These are phyloP conservation scores for Penicillium fimorum DNA, from an alignment of 495 filamentous ascomycete species.

Conservation along the genomic window DNA sequence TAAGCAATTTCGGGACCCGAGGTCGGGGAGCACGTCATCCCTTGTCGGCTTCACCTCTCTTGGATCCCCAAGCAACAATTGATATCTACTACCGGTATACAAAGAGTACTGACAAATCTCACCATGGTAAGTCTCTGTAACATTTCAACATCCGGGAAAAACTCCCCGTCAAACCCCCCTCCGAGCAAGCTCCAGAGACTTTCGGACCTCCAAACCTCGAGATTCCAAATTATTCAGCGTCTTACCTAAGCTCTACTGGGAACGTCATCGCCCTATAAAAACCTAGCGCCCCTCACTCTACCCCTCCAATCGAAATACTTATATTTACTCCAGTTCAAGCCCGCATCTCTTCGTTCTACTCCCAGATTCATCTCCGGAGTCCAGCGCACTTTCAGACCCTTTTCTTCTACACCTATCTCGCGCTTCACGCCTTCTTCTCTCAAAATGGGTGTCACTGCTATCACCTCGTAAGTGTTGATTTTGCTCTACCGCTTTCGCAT, in stretches of 20 bases:
- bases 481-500: background rate
- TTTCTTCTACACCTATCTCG: slow-evolving; percentile 33
- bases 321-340: slow-evolving; percentile 20
- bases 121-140: slow-evolving; percentile 22
- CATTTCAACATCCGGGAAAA: background rate
- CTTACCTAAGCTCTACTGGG: slow-evolving; percentile 26
- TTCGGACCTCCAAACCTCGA: background rate
- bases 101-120: slow-evolving; percentile 3
- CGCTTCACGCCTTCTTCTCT: slow-evolving; percentile 48
- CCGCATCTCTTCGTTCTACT: slow-evolving; percentile 16
- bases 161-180: background rate
- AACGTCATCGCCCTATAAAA: slow-evolving; percentile 35
- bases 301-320: slow-evolving; percentile 26
- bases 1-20: slow-evolving; percentile 14
- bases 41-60: slow-evolving; percentile 14
- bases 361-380: slow-evolving; percentile 15
- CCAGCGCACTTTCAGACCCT: slow-evolving; percentile 24
- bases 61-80: slow-evolving; percentile 1
- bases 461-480: slow-evolving; percentile 33
- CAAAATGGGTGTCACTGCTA: slow-evolving; percentile 49
- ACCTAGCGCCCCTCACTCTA: slow-evolving; percentile 27
- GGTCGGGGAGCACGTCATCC: slow-evolving; percentile 23
- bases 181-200: slow-evolving; percentile 5
- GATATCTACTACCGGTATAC: background rate
- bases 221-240: slow-evolving; percentile 18